Evolutionary conservation across 129 eudicot species (phyloP).

Genomic region (Artemisia tridentata): DNA sequence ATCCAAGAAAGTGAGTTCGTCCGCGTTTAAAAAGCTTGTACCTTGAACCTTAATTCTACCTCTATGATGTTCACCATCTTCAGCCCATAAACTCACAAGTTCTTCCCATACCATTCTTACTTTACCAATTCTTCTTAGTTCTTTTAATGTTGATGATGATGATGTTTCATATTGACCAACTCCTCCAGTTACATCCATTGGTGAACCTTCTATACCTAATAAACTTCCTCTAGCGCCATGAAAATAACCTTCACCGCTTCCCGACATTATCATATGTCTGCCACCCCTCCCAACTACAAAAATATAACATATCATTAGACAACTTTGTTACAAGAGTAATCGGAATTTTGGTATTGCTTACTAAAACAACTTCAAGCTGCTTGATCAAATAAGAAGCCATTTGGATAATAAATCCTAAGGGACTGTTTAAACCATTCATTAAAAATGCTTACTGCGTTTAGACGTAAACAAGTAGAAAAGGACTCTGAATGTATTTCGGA

Average conservation of each 20-base stretch:
- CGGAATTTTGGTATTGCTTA: not conserved
- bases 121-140: slow-evolving; percentile 60
- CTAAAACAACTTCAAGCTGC: no score
- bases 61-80: slow-evolving; percentile 72
- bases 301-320: not conserved
- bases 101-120: slow-evolving; percentile 87
- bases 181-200: slow-evolving; percentile 28
- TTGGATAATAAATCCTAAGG: no score
- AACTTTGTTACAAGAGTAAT: not conserved
- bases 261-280: slow-evolving; percentile 41
- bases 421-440: no score
- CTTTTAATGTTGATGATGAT: slow-evolving; percentile 31
- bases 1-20: slow-evolving; percentile 70
- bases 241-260: slow-evolving; percentile 26
- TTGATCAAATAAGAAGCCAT: no score
- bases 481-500: no score
- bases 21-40: slow-evolving; percentile 63
- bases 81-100: slow-evolving; percentile 77
- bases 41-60: slow-evolving; percentile 73
- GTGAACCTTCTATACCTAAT: slow-evolving; percentile 44
- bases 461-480: no score
- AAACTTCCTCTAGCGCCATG: slow-evolving; percentile 46
- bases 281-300: slow-evolving; percentile 45
- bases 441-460: no score
- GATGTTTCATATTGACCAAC: slow-evolving; percentile 31